Percentiles rank a stretch among this genome's conserved stretches.
Conservation (phyloP, 2,329 filamentous ascomycete species). For the Colletotrichum higginsianum region DNA sequence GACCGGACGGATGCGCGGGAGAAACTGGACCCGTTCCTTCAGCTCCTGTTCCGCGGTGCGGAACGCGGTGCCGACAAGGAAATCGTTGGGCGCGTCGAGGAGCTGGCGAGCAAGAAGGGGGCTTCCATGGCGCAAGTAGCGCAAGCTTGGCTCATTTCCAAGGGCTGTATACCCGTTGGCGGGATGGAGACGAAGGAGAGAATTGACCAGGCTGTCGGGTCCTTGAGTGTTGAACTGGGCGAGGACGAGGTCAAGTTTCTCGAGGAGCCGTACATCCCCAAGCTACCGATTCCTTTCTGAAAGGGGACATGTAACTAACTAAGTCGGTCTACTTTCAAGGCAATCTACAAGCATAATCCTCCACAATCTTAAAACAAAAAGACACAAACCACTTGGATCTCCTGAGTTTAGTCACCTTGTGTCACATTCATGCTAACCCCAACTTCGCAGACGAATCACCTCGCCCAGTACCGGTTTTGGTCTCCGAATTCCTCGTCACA, state of each 20-base stretch:
- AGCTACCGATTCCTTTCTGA: constrained; percentile 5
- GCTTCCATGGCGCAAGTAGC: constrained; percentile 36
- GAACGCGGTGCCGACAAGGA: constrained; percentile 21
- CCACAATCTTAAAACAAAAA: no score
- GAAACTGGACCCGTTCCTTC: constrained; percentile 16
- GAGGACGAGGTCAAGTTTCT: constrained; percentile 12
- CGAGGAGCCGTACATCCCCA: constrained; percentile 34
- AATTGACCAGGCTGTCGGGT: constrained; percentile 32
- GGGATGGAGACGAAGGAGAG: constrained; percentile 33
- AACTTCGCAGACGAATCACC: no score
- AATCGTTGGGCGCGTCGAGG: constrained; percentile 28
- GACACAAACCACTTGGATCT: no score
- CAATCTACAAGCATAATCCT: no score
- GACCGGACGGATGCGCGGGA: constrained; percentile 21
- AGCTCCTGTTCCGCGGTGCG: constrained; percentile 21
- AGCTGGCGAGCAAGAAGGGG: constrained; percentile 22
- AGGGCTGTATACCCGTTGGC: constrained; percentile 29
- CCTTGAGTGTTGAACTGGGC: constrained; percentile 8
- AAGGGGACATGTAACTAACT: no score
- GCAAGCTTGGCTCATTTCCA: constrained; percentile 32
- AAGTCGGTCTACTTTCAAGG: no score
- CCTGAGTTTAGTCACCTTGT: no score
- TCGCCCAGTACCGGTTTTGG: no score
- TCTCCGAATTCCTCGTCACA: no score
- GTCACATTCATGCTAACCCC: no score